Evolutionary conservation across 345 rosid species (phyloP), one percentile per base, ranked within the genome.

Genomic region (Boechera stricta): DNA sequence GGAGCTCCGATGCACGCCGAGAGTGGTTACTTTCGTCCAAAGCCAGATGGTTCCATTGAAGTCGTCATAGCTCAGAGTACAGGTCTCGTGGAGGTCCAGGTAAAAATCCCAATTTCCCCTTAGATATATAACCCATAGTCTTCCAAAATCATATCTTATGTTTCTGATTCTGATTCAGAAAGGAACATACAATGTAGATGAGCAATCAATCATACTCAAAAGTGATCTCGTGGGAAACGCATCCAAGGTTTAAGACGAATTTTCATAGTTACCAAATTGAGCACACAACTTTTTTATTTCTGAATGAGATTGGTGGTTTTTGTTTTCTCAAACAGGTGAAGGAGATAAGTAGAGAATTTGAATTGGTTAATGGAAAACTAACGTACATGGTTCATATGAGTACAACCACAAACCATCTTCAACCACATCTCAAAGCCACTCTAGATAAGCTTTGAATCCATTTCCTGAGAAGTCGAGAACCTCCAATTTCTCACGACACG

Each of bases 1-100:
- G 91, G 88, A 49, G 86, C 79, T 61, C 88, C 97, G n/a, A 87
- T 91, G 94, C 97, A 91, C 67, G 85, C 89, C 5, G 97, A 89
- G 83, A 81, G 83, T 64, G 92, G 97, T 18, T 91, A 80, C 83
- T 89, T 89, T 85, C 84, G 90, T 42, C 91, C 94, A 28, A 86
- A 86, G 51, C 87, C 82, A 21, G 91, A 91, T 56, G 92, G 90
- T 61, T 64, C 91, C 8, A 80, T 91, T 47, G 88, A 91, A 76
- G 85, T 89, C 41, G 89, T 87, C 51, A 85, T 91, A 44, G 87
- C 93, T 61, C 94, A 91, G 81, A 88, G 93, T 85, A 87, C 91
- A 15, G 93, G 93, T 73, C 84, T 91, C 52, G 86, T 87, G 44
- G 94, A 91, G 73, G 85, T 89, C 54, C 97, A 84, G 85, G 92